Conservation (phyloP, 441 rosid genomes). For the Erysimum cheiri region DNA sequence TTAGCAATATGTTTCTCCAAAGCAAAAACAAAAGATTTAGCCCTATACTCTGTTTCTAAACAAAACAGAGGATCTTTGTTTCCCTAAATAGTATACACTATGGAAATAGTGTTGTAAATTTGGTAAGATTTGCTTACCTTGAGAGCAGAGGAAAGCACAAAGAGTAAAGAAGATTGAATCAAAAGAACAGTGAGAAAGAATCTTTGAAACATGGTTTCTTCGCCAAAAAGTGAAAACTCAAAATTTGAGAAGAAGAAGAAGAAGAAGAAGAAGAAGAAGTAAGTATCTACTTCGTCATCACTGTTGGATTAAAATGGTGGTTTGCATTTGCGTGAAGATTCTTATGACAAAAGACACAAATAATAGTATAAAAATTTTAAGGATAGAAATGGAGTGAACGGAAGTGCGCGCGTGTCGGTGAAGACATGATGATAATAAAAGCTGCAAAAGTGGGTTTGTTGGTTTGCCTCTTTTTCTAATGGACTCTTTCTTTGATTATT, state of each 20-base stretch:
- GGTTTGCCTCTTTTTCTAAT: constrained; percentile 6
- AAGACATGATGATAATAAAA: constrained; percentile 22
- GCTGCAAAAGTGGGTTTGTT: constrained; percentile 43
- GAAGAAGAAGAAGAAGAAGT: constrained; percentile 10
- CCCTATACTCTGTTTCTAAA: no score
- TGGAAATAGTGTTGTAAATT: neutral
- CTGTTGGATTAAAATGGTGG: constrained; percentile 1
- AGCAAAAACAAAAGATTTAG: neutral
- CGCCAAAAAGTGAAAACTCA: neutral
- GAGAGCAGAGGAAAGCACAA: constrained; percentile 40
- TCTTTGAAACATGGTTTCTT: constrained; percentile 40
- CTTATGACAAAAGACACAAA: constrained; percentile 12
- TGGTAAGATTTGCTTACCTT: constrained; percentile 24
- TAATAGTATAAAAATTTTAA: constrained; percentile 15
- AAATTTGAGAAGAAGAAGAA: no score
- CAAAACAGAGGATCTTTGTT: no score
- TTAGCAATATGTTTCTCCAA: neutral
- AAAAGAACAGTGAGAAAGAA: constrained; percentile 33
- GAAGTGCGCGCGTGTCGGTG: constrained; percentile 41
- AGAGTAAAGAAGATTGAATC: constrained; percentile 39
- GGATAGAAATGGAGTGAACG: constrained; percentile 42
- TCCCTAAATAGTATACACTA: no score
- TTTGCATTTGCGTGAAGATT: constrained; percentile 39
- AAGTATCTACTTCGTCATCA: constrained; percentile 32
- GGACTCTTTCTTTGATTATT: constrained; percentile 6